Percentiles rank a stretch among this genome's conserved stretches.
These are phyloP conservation scores for Chalciporus sphaerocephalus DNA, from an alignment of 768 basidiomycete genomes.

Conservation along the genomic window DNA sequence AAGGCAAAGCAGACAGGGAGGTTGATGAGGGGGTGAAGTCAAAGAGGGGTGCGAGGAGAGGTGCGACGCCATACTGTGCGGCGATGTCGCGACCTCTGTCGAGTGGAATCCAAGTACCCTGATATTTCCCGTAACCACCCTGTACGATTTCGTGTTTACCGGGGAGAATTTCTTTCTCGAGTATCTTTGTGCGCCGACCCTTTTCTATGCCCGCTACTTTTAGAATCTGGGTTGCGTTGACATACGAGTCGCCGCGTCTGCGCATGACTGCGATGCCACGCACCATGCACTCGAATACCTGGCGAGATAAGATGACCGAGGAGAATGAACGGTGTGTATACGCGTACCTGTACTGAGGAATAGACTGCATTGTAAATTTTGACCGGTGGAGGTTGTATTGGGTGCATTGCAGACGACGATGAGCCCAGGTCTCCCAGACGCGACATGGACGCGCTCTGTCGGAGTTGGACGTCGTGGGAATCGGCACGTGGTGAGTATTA, in stretches of 20 bases:
- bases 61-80: slow-evolving; percentile 84
- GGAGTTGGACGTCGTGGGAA: slow-evolving; percentile 32
- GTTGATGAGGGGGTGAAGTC: slow-evolving; percentile 82
- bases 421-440: slow-evolving; percentile 21
- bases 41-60: slow-evolving; percentile 84
- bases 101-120: slow-evolving; percentile 99
- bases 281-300: slow-evolving; percentile 98
- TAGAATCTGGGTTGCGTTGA: slow-evolving; percentile 98
- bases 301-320: slow-evolving; percentile 14
- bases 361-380: slow-evolving; percentile 94
- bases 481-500: not conserved
- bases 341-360: slow-evolving; percentile 74
- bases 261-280: slow-evolving; percentile 99
- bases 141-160: slow-evolving; percentile 98
- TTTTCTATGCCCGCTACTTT: slow-evolving; percentile 99
- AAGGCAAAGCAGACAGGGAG: slow-evolving; percentile 65
- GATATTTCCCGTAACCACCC: slow-evolving; percentile 98
- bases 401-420: slow-evolving; percentile 24
- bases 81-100: slow-evolving; percentile 93
- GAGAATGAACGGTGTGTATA: not conserved
- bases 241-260: slow-evolving; percentile 86
- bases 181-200: slow-evolving; percentile 91
- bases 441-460: slow-evolving; percentile 28
- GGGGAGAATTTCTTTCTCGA: slow-evolving; percentile 93
- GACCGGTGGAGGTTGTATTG: slow-evolving; percentile 49